These are phyloP conservation scores for Candida palmyrensis DNA, from an alignment of 805 yeast genomes.

Conservation along the genomic window DNA sequence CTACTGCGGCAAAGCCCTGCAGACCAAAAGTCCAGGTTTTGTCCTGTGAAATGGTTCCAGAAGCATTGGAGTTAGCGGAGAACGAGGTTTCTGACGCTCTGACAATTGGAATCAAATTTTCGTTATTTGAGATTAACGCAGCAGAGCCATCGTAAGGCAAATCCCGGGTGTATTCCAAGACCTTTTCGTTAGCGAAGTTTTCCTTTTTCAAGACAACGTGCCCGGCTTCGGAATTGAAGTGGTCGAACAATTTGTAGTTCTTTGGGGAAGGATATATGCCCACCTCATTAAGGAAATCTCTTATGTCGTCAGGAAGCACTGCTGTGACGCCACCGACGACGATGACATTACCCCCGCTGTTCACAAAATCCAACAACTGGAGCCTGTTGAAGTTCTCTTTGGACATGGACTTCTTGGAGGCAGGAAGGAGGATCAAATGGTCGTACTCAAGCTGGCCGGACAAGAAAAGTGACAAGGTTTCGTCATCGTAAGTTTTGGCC, in stretches of 20 bases:
- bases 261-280: constrained; percentile 85
- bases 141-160: constrained; percentile 48
- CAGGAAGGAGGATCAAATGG: constrained; percentile 31
- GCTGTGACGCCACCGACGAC: constrained; percentile 48
- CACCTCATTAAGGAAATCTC: constrained; percentile 66
- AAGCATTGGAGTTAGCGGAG: constrained; percentile 45
- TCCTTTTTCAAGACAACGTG: constrained; percentile 24
- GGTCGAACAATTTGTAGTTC: constrained; percentile 59
- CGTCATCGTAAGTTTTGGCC: constrained; percentile 20
- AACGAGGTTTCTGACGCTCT: constrained; percentile 62
- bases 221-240: constrained; percentile 40
- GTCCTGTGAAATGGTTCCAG: constrained; percentile 32
- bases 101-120: constrained; percentile 64
- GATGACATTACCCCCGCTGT: constrained; percentile 71
- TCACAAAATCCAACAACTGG: constrained; percentile 52
- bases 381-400: constrained; percentile 26
- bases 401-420: constrained; percentile 27
- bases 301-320: constrained; percentile 38
- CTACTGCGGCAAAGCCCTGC: constrained; percentile 72
- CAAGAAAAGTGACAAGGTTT: constrained; percentile 16
- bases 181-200: constrained; percentile 19
- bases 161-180: constrained; percentile 9
- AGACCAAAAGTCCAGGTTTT: constrained; percentile 74
- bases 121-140: constrained; percentile 67
- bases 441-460: constrained; percentile 21